A percentile compares a stretch with the other conserved stretches of the same genome.
Evolutionary conservation across 768 basidiomycete genomes (phyloP).

Genomic region (button mushroom (Agaricus bisporus)): DNA sequence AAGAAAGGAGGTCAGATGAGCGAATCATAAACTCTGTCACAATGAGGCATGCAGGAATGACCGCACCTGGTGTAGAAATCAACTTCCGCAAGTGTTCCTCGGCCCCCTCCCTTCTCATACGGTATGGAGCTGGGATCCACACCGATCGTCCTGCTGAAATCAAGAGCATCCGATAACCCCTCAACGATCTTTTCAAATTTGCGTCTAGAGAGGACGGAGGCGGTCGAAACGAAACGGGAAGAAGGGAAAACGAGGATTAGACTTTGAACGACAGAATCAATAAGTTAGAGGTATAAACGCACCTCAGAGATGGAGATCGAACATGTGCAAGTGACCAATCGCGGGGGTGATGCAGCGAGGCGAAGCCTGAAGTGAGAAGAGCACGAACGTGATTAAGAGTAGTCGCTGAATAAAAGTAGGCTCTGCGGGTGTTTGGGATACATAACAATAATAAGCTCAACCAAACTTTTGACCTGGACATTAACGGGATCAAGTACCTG

Average conservation of each 20-base stretch:
- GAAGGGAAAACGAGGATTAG: background rate
- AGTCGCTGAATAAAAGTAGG: constrained; percentile 93
- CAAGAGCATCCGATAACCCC: constrained; percentile 83
- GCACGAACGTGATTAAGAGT: constrained; percentile 91
- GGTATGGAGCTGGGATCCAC: constrained; percentile 42
- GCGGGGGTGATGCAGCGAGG: constrained; percentile 83
- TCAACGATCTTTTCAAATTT: constrained; percentile 86
- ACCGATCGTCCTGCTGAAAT: constrained; percentile 89
- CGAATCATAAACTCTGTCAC: background rate
- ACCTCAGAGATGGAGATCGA: constrained; percentile 73
- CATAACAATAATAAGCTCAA: background rate
- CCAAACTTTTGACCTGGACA: too few species aligned
- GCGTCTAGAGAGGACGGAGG: constrained; percentile 30
- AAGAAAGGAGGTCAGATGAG: background rate
- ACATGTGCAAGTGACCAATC: constrained; percentile 94
- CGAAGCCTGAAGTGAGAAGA: constrained; percentile 88
- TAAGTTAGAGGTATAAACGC: constrained; percentile 13
- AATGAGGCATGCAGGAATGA: background rate
- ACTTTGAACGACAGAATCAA: background rate
- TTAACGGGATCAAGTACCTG: constrained; percentile 36
- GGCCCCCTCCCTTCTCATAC: constrained; percentile 69
- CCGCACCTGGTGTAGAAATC: constrained; percentile 88
- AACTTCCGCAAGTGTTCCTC: constrained; percentile 75
- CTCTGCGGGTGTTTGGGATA: constrained; percentile 35
- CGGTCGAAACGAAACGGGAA: too few species aligned